These are phyloP conservation scores for Metschnikowia koreensis DNA, from an alignment of 805 yeast species.

Conservation along the genomic window DNA sequence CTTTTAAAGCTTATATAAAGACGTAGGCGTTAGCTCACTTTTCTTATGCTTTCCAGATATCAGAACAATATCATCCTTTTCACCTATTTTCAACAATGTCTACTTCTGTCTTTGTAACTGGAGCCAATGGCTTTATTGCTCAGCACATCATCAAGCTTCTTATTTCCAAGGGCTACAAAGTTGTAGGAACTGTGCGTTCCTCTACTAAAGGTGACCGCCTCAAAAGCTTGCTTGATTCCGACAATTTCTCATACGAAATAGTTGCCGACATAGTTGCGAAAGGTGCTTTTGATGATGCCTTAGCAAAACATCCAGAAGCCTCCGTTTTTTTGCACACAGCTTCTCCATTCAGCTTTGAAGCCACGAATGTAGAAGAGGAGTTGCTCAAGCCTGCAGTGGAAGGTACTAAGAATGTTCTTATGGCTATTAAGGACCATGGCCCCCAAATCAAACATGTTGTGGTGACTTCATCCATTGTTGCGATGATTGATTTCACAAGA, in stretches of 20 bases:
- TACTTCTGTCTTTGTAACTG: neutral
- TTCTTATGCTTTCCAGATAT: neutral
- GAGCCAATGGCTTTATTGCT: neutral
- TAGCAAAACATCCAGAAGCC: neutral
- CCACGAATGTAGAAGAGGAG: neutral
- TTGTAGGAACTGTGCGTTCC: constrained; percentile 28
- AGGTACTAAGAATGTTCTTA: constrained; percentile 29
- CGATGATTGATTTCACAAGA: constrained; percentile 29
- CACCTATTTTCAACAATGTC: neutral
- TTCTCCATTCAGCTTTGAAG: neutral
- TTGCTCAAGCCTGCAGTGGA: neutral
- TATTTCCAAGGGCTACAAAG: constrained; percentile 20
- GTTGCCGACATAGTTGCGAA: neutral
- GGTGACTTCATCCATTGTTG: constrained; percentile 53
- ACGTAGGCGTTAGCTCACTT: neutral
- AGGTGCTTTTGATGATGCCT: neutral
- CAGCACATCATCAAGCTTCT: neutral
- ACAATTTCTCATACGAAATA: neutral
- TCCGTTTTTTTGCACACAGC: neutral
- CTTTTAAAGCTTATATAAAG: neutral
- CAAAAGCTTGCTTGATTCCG: constrained; percentile 5
- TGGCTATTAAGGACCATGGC: constrained; percentile 43
- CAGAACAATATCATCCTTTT: neutral
- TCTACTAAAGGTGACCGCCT: constrained; percentile 20
- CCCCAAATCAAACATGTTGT: constrained; percentile 33